These are phyloP conservation scores for Geosmithia flava DNA, from an alignment of 2,329 filamentous ascomycete species.

Conservation along the genomic window DNA sequence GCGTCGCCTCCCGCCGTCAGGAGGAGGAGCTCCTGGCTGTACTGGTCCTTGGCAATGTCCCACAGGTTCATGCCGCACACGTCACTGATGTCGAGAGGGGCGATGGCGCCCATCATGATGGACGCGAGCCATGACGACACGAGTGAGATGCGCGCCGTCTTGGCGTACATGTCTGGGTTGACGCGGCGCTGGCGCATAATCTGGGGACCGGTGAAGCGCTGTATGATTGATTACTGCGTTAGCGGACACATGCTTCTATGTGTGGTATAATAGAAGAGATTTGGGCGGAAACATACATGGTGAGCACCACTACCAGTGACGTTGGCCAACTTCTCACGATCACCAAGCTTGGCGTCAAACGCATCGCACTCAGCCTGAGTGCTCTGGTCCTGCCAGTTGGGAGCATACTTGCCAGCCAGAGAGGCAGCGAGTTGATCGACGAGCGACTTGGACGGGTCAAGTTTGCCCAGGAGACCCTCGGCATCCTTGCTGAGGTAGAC, in stretches of 20 bases:
- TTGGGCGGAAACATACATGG: constrained; percentile 49
- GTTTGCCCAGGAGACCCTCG: constrained; percentile 44
- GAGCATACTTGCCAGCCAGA: constrained; percentile 76
- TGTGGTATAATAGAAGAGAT: background rate
- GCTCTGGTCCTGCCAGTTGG: constrained; percentile 97
- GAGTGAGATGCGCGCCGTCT: constrained; percentile 76
- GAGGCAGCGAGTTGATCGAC: constrained; percentile 60
- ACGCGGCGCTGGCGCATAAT: constrained; percentile 79
- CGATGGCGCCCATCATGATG: constrained; percentile 71
- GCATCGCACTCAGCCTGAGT: constrained; percentile 84
- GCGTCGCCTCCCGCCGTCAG: constrained; percentile 55
- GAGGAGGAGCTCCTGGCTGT: constrained; percentile 62
- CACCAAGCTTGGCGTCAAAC: constrained; percentile 65
- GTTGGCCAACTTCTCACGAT: constrained; percentile 55
- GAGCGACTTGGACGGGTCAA: constrained; percentile 50
- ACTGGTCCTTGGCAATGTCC: constrained; percentile 67
- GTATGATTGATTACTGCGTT: background rate
- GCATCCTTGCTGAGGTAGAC: constrained; percentile 79
- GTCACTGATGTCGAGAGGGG: constrained; percentile 86
- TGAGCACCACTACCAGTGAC: constrained; percentile 88
- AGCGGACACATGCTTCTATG: constrained; percentile 5
- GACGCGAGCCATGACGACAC: constrained; percentile 94
- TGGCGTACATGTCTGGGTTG: constrained; percentile 67
- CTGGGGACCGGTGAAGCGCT: constrained; percentile 96
- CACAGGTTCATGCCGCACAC: constrained; percentile 95